phyloP scores from a whole-genome alignment of 768 basidiomycete genomes.

The Termitomyces sp. region DNA sequence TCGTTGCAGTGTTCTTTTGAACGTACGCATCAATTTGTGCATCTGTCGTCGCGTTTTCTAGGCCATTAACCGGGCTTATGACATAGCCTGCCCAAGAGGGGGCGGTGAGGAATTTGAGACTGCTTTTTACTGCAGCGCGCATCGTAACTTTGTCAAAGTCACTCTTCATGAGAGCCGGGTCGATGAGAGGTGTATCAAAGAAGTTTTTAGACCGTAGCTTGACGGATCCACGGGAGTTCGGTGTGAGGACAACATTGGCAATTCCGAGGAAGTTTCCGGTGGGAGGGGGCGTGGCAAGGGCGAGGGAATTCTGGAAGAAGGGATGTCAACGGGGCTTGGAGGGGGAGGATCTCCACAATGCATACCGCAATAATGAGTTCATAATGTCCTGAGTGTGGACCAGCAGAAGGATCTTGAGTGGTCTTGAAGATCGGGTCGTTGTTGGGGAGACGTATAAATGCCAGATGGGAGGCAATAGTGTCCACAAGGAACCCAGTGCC shows the following conservation, averaged over 20 bases:
- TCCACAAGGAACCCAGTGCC: background rate
- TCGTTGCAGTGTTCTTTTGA: background rate
- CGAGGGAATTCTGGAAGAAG: background rate
- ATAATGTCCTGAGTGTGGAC: background rate
- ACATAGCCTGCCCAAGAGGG: constrained; percentile 1
- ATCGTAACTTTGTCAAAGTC: constrained; percentile 4
- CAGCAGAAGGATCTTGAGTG: background rate
- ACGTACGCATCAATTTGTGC: background rate
- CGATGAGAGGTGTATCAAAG: constrained; percentile 5
- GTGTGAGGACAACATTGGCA: constrained; percentile 1
- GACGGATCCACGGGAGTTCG: constrained; percentile 4
- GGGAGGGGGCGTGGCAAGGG: background rate
- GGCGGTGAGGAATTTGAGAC: constrained; percentile 3
- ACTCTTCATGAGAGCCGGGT: background rate
- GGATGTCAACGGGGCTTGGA: background rate
- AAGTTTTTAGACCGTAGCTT: constrained; percentile 2
- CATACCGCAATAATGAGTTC: background rate
- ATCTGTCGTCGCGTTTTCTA: constrained; percentile 2
- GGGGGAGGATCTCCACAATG: background rate
- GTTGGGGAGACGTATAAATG: background rate
- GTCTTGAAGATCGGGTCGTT: background rate
- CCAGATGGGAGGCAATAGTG: background rate
- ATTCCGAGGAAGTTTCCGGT: constrained; percentile 1
- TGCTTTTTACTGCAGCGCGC: constrained; percentile 2
- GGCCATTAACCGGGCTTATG: background rate